These are phyloP conservation scores for Pseudogymnoascus sp. DNA, from an alignment of 2,329 filamentous ascomycete species.

Conservation along the genomic window DNA sequence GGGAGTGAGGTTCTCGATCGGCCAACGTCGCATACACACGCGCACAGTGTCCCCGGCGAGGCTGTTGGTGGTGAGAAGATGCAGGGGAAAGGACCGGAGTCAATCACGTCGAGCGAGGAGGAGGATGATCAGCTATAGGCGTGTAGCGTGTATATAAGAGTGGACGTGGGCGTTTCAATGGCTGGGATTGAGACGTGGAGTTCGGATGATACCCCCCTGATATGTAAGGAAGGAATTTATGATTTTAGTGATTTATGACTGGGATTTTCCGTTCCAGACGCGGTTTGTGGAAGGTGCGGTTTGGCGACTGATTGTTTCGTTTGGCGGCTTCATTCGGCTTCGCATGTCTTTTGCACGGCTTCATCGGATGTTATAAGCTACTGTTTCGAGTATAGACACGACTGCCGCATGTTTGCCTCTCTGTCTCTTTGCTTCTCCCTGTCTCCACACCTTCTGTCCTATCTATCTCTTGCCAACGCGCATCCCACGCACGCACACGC, in stretches of 20 bases:
- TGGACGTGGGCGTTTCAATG: not conserved
- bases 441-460: not conserved
- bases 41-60: not conserved
- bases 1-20: not conserved
- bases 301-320: not conserved
- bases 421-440: not conserved
- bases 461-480: not conserved
- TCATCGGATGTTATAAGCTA: not conserved
- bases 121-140: slow-evolving; percentile 1
- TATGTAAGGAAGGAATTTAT: not conserved
- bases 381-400: not conserved
- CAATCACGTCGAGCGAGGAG: not conserved
- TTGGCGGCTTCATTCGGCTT: not conserved
- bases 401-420: not conserved
- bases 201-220: slow-evolving; percentile 6
- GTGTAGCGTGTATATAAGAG: not conserved
- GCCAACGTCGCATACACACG: not conserved
- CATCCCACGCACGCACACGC: not conserved
- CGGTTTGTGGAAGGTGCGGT: not conserved
- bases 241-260: not conserved
- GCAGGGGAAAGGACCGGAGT: not conserved
- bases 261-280: not conserved
- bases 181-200: not conserved
- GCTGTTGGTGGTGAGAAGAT: not conserved
- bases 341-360: not conserved